These are phyloP conservation scores for Amoeboaphelidium protococcarum DNA, from an alignment of 371 early-diverging fungal species.

Conservation along the genomic window DNA sequence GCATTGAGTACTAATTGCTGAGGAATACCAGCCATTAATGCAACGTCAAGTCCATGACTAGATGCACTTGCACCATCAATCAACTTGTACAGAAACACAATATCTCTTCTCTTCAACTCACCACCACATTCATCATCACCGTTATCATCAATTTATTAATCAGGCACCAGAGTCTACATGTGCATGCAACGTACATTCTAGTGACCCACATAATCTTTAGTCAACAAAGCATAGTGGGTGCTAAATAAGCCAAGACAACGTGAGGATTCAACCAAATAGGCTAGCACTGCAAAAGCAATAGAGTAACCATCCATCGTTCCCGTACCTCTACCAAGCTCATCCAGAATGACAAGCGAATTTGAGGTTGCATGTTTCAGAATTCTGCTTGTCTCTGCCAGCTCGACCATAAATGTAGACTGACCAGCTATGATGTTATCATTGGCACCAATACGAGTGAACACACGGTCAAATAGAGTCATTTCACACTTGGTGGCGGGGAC, in stretches of 20 bases:
- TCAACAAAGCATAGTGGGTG: conserved; percentile 91
- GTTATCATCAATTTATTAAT: neutral
- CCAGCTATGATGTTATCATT: conserved; percentile 89
- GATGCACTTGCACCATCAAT: conserved; percentile 51
- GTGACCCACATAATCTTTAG: conserved; percentile 57
- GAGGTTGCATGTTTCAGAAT: conserved; percentile 80
- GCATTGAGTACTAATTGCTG: too few relatives aligned
- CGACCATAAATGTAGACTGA: conserved; percentile 99
- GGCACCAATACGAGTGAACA: conserved; percentile 90
- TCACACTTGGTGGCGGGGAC: conserved; percentile 62
- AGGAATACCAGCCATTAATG: conserved; percentile 90
- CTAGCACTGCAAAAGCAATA: conserved; percentile 82
- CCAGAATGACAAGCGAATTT: conserved; percentile 87
- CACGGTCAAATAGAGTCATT: conserved; percentile 74
- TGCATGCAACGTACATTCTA: neutral
- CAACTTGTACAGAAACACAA: conserved; percentile 92
- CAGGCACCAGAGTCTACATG: neutral
- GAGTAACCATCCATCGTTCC: conserved; percentile 93
- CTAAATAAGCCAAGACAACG: conserved; percentile 81
- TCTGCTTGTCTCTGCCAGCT: conserved; percentile 80
- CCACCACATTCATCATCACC: neutral
- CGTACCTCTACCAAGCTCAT: conserved; percentile 98
- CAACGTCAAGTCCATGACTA: conserved; percentile 75
- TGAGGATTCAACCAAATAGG: conserved; percentile 48
- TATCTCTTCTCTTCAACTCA: conserved; percentile 22